Evolutionary conservation across 208 protist species (phyloP).

Genomic region (Acanthamoeba healyi): DNA sequence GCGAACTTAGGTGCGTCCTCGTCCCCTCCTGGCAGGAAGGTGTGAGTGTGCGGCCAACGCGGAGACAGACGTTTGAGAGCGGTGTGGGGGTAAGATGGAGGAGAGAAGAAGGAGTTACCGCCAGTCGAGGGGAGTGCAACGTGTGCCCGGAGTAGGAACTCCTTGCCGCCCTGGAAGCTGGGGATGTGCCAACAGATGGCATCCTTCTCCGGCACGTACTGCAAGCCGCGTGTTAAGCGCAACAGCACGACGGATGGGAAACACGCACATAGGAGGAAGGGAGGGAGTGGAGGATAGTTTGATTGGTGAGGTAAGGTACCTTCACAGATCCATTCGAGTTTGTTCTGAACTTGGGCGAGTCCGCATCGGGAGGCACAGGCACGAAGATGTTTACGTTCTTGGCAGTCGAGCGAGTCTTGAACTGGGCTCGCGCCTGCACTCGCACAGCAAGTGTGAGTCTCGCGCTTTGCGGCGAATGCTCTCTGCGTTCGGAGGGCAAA

Average conservation of each 20-base stretch:
- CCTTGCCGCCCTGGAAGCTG: slow-evolving; percentile 95
- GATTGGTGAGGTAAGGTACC: neutral
- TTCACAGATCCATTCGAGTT: neutral
- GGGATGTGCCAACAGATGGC: slow-evolving; percentile 98
- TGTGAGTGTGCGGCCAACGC: neutral
- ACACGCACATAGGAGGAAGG: neutral
- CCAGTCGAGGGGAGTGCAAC: slow-evolving; percentile 96
- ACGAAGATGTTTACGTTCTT: slow-evolving; percentile 98
- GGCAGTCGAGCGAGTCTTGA: slow-evolving; percentile 94
- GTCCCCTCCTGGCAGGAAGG: neutral
- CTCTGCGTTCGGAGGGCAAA: neutral
- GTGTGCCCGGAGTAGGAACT: slow-evolving; percentile 95
- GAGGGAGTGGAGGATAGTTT: neutral
- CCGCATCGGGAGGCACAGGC: slow-evolving; percentile 97
- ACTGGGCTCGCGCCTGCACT: slow-evolving; percentile 92
- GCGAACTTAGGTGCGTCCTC: slow-evolving; percentile 6
- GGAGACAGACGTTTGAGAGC: no score
- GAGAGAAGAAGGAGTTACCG: slow-evolving; percentile 66
- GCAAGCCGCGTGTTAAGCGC: slow-evolving; percentile 82
- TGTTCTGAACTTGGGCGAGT: slow-evolving; percentile 95
- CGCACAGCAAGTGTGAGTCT: neutral
- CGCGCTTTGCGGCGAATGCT: no score
- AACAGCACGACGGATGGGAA: neutral
- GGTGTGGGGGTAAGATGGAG: neutral
- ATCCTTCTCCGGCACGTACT: slow-evolving; percentile 98